Conservation (phyloP, 2,329 filamentous ascomycete species). For the Colletotrichum sidae region DNA sequence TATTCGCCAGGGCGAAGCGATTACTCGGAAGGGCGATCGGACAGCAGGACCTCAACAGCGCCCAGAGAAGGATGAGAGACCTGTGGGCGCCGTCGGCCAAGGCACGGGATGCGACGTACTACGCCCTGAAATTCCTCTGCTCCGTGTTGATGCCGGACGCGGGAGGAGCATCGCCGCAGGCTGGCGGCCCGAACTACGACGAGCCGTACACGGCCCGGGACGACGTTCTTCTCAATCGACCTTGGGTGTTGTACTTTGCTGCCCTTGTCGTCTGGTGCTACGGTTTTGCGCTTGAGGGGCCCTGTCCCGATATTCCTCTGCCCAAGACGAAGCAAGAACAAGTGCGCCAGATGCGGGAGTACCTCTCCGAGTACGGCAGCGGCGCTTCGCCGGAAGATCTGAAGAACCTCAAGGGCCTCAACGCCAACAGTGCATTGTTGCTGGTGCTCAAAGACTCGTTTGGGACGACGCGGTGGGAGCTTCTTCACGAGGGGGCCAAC, state of each 20-base stretch:
- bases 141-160: conserved; percentile 79
- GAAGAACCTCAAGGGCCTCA: conserved; percentile 78
- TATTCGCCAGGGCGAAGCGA: conserved; percentile 88
- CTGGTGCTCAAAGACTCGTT: conserved; percentile 87
- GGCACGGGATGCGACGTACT: conserved; percentile 91
- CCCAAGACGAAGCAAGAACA: conserved; percentile 73
- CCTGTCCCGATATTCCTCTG: conserved; percentile 65
- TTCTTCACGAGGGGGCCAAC: conserved; percentile 87
- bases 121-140: conserved; percentile 87
- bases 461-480: conserved; percentile 86
- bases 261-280: conserved; percentile 95
- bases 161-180: conserved; percentile 40
- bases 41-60: conserved; percentile 81
- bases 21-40: conserved; percentile 89
- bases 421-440: conserved; percentile 83
- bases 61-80: conserved; percentile 86
- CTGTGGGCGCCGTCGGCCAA: conserved; percentile 89
- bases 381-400: conserved; percentile 83
- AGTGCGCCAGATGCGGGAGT: conserved; percentile 82
- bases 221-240: conserved; percentile 89
- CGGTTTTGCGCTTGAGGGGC: conserved; percentile 88
- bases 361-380: conserved; percentile 77
- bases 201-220: conserved; percentile 82
- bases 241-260: conserved; percentile 96
- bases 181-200: conserved; percentile 54